Percentiles rank a stretch among this genome's conserved stretches.
Conservation (phyloP, 805 yeast species). For the Nakazawaea holstii region DNA sequence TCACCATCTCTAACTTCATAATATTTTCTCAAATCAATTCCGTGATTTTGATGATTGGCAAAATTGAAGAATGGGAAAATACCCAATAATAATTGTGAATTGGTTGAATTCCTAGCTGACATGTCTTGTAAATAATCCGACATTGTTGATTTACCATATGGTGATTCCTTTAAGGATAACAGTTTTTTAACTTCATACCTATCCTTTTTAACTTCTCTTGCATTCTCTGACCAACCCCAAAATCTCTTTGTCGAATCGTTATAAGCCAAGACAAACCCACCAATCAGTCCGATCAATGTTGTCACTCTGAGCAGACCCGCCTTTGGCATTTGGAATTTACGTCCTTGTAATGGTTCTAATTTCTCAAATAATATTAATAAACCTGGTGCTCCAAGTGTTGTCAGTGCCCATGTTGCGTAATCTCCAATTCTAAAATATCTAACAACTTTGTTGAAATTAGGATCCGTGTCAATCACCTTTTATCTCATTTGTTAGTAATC, state of each 20-base stretch:
- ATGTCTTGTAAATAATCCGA: constrained; percentile 67
- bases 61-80: constrained; percentile 80
- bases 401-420: constrained; percentile 42
- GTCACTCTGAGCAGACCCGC: constrained; percentile 55
- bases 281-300: constrained; percentile 55
- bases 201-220: constrained; percentile 65
- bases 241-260: constrained; percentile 64
- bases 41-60: constrained; percentile 78
- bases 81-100: constrained; percentile 54
- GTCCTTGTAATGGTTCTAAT: constrained; percentile 42
- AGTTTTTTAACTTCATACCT: constrained; percentile 66
- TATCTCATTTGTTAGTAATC: background rate
- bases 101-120: constrained; percentile 73
- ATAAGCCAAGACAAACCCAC: constrained; percentile 74
- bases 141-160: constrained; percentile 62
- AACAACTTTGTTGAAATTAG: constrained; percentile 68
- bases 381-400: constrained; percentile 46
- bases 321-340: constrained; percentile 43
- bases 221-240: constrained; percentile 73
- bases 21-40: constrained; percentile 61
- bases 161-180: constrained; percentile 58
- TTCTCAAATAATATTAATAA: constrained; percentile 38
- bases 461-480: constrained; percentile 72
- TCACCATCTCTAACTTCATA: constrained; percentile 54
- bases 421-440: constrained; percentile 68